Conservation (phyloP, 257 asterid species). For the Leonotis leonurus region DNA sequence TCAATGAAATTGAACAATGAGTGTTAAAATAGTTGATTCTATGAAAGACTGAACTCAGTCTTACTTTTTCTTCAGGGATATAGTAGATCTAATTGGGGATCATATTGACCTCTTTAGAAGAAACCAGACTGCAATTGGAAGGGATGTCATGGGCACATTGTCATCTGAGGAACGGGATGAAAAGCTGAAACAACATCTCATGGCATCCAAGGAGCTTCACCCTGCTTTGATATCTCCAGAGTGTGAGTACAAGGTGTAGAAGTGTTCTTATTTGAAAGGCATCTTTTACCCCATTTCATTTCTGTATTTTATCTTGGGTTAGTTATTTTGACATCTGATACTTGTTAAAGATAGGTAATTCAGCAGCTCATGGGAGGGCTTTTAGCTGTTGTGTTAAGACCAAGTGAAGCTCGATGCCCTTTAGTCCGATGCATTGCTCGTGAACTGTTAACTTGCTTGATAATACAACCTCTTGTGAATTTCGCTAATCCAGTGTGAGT, state of each 20-base stretch:
- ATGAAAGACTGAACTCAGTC: constrained; percentile 5
- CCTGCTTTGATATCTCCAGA: constrained; percentile 89
- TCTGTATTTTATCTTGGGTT: constrained; percentile 8
- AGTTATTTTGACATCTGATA: constrained; percentile 26
- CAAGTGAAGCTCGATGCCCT: constrained; percentile 80
- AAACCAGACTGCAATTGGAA: constrained; percentile 66
- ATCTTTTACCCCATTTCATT: constrained; percentile 7
- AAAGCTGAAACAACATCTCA: constrained; percentile 69
- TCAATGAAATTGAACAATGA: constrained; percentile 6
- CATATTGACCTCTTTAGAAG: constrained; percentile 81
- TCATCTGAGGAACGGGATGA: constrained; percentile 92
- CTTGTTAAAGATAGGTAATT: constrained; percentile 49
- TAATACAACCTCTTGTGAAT: constrained; percentile 75
- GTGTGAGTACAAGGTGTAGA: constrained; percentile 96
- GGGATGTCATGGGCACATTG: constrained; percentile 79
- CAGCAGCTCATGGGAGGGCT: constrained; percentile 81
- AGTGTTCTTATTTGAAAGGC: constrained; percentile 36
- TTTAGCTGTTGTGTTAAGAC: constrained; percentile 67
- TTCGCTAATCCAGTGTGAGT: constrained; percentile 80
- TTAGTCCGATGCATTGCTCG: constrained; percentile 82
- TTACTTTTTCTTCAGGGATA: constrained; percentile 48
- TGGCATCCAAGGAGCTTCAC: constrained; percentile 78
- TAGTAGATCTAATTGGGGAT: constrained; percentile 71
- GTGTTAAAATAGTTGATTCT: constrained; percentile 4
- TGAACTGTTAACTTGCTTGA: constrained; percentile 74